Evolutionary conservation across 805 yeast genomes (phyloP), one percentile per base, ranked within the genome.

Genomic region (Saturnispora besseyi): DNA sequence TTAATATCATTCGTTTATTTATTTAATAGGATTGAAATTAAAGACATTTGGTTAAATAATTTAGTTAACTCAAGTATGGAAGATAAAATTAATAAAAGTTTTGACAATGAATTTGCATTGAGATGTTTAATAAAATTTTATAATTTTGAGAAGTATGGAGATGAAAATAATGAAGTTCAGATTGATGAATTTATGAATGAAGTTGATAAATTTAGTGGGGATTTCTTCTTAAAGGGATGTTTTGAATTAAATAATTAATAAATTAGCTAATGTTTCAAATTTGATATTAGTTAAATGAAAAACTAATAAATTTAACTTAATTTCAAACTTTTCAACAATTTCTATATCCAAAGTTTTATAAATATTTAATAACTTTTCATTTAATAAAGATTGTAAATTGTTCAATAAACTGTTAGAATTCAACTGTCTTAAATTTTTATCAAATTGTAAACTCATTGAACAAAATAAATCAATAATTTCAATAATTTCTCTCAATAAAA

Each of bases 41-140:
- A 81, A 53, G 99, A 91, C 62, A 83, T 82, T 53, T 91, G 98
- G 98, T 73, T 91, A 29, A 82, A 81, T n/a, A 96, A 96, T 0
- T 76, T 78, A 54, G 95, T 88, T 59, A 57, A 81, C 13, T 76
- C 78, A 51, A 95, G 88, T 62, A 70, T 86, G 24, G 84, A 84
- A 29, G 81, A 79, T 18, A 90, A 87, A 54, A 70, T 87, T 50
- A 79, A 78, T 49, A 84, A 82, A 56, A 84, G 95, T 1, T 82
- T 81, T 58, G 88, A 88, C 13, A 93, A 89, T 60, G 98, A 91
- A 61, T 77, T 82, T 44, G 90, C 96, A 0, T 63, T 91, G 40
- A 68, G 97, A 50, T 87, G 90, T 2, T 65, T 91, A 44, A 64
- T 87, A 12, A 91, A 84, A 61, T 85, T 81, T 58, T 89, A 87